Evolutionary conservation across 164 flowering plant genomes (phyloP).

Genomic region (Piper betle): DNA sequence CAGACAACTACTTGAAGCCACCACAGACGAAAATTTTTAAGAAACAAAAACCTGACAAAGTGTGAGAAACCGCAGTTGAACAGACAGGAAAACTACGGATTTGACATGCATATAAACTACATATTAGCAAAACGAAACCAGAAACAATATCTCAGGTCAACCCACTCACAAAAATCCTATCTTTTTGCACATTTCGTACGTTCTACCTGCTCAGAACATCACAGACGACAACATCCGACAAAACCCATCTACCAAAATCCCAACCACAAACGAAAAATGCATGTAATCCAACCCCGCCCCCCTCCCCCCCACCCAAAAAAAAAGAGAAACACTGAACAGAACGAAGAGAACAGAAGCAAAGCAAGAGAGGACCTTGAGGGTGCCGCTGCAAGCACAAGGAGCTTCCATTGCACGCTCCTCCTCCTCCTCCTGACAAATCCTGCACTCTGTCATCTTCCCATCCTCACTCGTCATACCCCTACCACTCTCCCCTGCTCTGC

Average conservation of each 20-base stretch:
- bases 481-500: background rate
- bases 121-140: background rate
- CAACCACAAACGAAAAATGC: too few relatives aligned
- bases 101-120: background rate
- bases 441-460: conserved; percentile 37
- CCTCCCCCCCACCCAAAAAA: too few relatives aligned
- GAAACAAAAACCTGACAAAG: background rate
- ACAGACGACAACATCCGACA: too few relatives aligned
- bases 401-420: conserved; percentile 34
- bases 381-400: conserved; percentile 70
- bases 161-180: background rate
- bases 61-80: background rate
- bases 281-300: too few relatives aligned
- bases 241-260: too few relatives aligned
- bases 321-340: too few relatives aligned
- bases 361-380: conserved; percentile 36
- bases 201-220: too few relatives aligned
- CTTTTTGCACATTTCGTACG: too few relatives aligned
- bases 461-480: conserved; percentile 5
- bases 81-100: background rate
- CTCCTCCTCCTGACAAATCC: conserved; percentile 68
- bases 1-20: too few relatives aligned
- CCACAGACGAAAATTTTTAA: too few relatives aligned
- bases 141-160: background rate
- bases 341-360: too few relatives aligned